These are phyloP conservation scores for Lactifluus pinguis DNA, from an alignment of 768 basidiomycete species.

Conservation along the genomic window DNA sequence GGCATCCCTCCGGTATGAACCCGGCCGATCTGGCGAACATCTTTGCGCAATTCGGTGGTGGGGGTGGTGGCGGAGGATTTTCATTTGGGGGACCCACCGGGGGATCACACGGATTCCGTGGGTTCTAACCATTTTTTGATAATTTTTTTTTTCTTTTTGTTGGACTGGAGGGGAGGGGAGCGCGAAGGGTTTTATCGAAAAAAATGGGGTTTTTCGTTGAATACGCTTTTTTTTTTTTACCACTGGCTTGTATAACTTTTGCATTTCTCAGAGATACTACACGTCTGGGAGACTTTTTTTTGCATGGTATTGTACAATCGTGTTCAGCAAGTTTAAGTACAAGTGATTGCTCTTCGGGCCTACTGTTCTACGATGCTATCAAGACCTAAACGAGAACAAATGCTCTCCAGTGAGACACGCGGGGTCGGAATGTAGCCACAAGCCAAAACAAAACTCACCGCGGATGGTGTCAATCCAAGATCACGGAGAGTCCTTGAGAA, in stretches of 20 bases:
- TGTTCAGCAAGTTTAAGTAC: slow-evolving; percentile 1
- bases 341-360: neutral
- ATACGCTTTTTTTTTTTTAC: neutral
- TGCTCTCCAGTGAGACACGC: neutral
- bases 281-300: neutral
- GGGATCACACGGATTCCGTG: slow-evolving; percentile 2
- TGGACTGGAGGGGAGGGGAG: neutral
- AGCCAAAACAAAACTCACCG: slow-evolving; percentile 38
- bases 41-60: slow-evolving; percentile 16
- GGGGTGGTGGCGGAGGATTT: neutral
- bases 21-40: slow-evolving; percentile 20
- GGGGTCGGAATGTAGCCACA: too few species aligned
- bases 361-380: slow-evolving; percentile 12
- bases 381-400: slow-evolving; percentile 6
- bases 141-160: neutral
- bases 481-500: slow-evolving; percentile 75
- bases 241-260: neutral
- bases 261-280: neutral
- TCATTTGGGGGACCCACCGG: neutral
- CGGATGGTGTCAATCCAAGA: slow-evolving; percentile 84
- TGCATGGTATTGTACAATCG: slow-evolving; percentile 5
- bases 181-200: neutral
- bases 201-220: neutral
- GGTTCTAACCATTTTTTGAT: neutral
- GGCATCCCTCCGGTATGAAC: slow-evolving; percentile 29